phyloP scores from a whole-genome alignment of 192 early-diverging fungal genomes.

The Coemansia sp. region DNA sequence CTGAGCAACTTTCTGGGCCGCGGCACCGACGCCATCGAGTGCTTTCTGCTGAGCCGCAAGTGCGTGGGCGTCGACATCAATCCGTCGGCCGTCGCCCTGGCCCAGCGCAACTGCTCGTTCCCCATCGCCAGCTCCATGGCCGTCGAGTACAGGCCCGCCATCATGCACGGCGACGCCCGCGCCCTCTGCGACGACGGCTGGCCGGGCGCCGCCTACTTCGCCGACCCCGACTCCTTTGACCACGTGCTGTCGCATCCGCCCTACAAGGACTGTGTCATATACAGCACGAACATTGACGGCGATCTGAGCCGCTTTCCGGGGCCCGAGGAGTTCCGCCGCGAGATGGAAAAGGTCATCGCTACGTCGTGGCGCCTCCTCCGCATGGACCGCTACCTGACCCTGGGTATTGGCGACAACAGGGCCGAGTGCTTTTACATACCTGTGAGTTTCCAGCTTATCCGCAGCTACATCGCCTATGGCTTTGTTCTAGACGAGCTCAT shows the following conservation, averaged over 20 bases:
- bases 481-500: constrained; percentile 91
- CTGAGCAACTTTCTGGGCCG: constrained; percentile 93
- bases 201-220: constrained; percentile 60
- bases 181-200: constrained; percentile 56
- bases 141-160: constrained; percentile 79
- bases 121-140: constrained; percentile 60
- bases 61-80: constrained; percentile 89
- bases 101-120: constrained; percentile 87
- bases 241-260: constrained; percentile 92
- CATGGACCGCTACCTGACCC: constrained; percentile 67
- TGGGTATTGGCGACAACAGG: constrained; percentile 95
- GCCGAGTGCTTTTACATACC: constrained; percentile 89
- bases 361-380: constrained; percentile 78
- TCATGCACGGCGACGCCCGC: constrained; percentile 83
- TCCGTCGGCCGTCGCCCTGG: constrained; percentile 79
- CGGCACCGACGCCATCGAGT: constrained; percentile 92
- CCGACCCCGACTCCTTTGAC: constrained; percentile 77
- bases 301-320: constrained; percentile 80
- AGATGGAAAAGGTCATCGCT: constrained; percentile 73
- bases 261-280: constrained; percentile 91
- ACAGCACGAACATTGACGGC: constrained; percentile 85
- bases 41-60: constrained; percentile 75
- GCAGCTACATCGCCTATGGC: constrained; percentile 78
- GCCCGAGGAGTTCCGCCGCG: constrained; percentile 69
- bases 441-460: constrained; percentile 81